Base-by-base conservation (phyloP, 371 early-diverging fungal species). In the Apophysomyces variabilis region DNA sequence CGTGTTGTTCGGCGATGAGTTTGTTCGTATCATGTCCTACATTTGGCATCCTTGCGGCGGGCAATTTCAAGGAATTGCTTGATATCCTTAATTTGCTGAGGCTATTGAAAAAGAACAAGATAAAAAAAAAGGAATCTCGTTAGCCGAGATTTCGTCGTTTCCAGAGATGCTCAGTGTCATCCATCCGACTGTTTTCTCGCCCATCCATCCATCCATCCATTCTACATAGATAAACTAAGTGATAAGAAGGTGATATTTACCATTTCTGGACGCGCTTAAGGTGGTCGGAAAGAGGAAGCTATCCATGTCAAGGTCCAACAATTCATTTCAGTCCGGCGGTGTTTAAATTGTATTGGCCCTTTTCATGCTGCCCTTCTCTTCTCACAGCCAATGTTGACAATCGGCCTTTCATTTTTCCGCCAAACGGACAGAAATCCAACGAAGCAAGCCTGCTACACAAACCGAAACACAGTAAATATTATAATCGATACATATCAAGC, bases 51-150 rank as follows among this genome's bases (percentile, higher is more conserved):
- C 91, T 95, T 96, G 84, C 98, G 90, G 80, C 94, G 89, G 77
- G 96, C 93, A 74, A 95, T 93, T 78, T 93, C 90, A 76, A 99
- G 92, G 92, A 99, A 99, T 79, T 96, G 89, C 91, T 98, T 99
- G 85, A 99, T 97, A 85, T 98, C 98, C 79, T 86, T 87, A 76
- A 99, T 89, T 87, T 97, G 95, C 90, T 96, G 95, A 82, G 99
- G 95, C 99, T 97, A 65, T 54, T 18, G 12, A 21, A 38, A 43
- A 39, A 58, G 21, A 39, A 67, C 32, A 26, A 26, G 32, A 26
- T 3, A 26, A 26, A 26, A 26, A 57, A 39, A 58, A 47, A 26
- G 9, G 13, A 38, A 21, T 7, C 43, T 18, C 14, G 3, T 62
- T 62, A 38, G 38, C 43, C 43, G 18, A 57, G 45, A 39, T 56